Percentiles rank a stretch among this genome's conserved stretches.
These are phyloP conservation scores for Fagopyrum esculentum DNA, from an alignment of 148 eudicot genomes.

Conservation along the genomic window DNA sequence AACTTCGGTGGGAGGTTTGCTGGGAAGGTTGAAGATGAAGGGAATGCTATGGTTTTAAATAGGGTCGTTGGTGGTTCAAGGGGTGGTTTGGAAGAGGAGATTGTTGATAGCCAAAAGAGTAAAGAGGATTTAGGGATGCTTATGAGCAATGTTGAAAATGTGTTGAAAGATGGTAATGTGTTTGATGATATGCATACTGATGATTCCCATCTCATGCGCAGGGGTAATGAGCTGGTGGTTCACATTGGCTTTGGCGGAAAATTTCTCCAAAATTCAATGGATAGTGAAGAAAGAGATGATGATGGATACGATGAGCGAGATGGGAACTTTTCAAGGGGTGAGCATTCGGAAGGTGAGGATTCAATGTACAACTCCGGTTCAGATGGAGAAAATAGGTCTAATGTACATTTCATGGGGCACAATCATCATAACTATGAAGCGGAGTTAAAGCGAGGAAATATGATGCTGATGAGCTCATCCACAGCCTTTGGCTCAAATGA, in stretches of 20 bases:
- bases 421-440: slow-evolving; percentile 17
- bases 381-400: slow-evolving; percentile 47
- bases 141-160: slow-evolving; percentile 29
- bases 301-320: slow-evolving; percentile 47
- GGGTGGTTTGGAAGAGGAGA: slow-evolving; percentile 8
- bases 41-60: slow-evolving; percentile 9
- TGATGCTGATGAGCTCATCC: slow-evolving; percentile 53
- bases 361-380: slow-evolving; percentile 73
- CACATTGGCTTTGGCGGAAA: slow-evolving; percentile 12
- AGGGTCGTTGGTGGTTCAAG: slow-evolving; percentile 14
- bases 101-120: slow-evolving; percentile 16
- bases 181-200: slow-evolving; percentile 17
- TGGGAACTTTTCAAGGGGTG: slow-evolving; percentile 54
- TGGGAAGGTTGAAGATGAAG: slow-evolving; percentile 24
- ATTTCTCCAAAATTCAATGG: slow-evolving; percentile 8
- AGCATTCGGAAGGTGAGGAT: slow-evolving; percentile 86
- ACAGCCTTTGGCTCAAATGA: slow-evolving; percentile 83
- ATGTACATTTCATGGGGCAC: slow-evolving; percentile 27
- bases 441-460: slow-evolving; percentile 26
- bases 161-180: slow-evolving; percentile 28
- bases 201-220: slow-evolving; percentile 8
- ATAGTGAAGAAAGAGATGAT: slow-evolving; percentile 28
- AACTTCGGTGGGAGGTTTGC: slow-evolving; percentile 39
- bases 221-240: slow-evolving; percentile 12
- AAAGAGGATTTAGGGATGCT: slow-evolving; percentile 28